phyloP scores from a whole-genome alignment of 495 filamentous ascomycete species.

The Polyplosphaeria fusca region DNA sequence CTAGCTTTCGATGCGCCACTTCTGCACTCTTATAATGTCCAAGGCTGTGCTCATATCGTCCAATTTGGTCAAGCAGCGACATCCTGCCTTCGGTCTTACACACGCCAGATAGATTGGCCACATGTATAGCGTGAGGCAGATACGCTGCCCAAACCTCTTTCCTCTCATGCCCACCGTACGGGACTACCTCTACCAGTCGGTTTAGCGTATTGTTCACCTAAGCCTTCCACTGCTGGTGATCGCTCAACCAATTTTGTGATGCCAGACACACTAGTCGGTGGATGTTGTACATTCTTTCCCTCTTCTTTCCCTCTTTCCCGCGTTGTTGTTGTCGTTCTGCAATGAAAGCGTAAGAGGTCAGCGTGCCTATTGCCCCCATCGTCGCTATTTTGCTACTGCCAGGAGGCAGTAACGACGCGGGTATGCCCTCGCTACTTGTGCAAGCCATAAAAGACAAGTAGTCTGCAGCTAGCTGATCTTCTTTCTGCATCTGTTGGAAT shows the following conservation, averaged over 20 bases:
- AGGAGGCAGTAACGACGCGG: conserved; percentile 16
- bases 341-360: conserved; percentile 13
- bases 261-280: conserved; percentile 22
- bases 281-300: conserved; percentile 19
- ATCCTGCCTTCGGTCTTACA: neutral
- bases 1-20: neutral
- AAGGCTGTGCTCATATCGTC: neutral
- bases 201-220: neutral
- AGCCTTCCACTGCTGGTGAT: neutral
- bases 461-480: conserved; percentile 17
- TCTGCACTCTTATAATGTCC: conserved; percentile 4
- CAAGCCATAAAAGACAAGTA: conserved; percentile 24
- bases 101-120: neutral
- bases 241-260: conserved; percentile 17
- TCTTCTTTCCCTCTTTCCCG: neutral
- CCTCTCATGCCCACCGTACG: conserved; percentile 12
- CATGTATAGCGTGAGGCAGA: conserved; percentile 16
- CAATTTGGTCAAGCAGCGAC: neutral
- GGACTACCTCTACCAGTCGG: conserved; percentile 1
- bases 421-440: conserved; percentile 12
- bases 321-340: conserved; percentile 9
- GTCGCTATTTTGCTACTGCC: neutral
- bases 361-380: conserved; percentile 13
- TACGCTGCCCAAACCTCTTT: conserved; percentile 10
- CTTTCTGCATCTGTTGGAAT: conserved; percentile 15